Evolutionary conservation across 495 filamentous ascomycete species (phyloP), one percentile per base, ranked within the genome.

Genomic region (Lasiosphaeria ovina): DNA sequence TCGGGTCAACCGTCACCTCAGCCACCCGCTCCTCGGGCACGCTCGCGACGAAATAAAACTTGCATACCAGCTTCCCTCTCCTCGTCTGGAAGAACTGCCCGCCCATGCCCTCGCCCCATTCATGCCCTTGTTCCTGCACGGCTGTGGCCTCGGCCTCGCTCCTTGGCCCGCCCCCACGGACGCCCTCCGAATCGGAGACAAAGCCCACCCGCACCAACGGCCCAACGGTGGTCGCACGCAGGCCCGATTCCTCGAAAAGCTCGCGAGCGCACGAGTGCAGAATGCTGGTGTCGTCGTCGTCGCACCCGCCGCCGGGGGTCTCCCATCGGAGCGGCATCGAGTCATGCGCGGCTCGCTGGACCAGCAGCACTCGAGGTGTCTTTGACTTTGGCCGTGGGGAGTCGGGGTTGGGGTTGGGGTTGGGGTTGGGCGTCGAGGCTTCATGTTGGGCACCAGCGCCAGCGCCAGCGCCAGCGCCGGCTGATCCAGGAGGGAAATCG

Each of bases 221-320:
- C 34, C 64, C 59, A 47, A 80, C 55, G n/a, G 61, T 55, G 6
- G 10, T 55, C 12, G 62, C 68, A 3, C 52, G 50, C 9, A 81
- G 66, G 3, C 71, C 76, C 1, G 76, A 66, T 61, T 81, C 78
- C 66, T 81, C 78, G 54, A 63, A 66, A 14, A 81, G 61, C 65
- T 81, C 77, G 35, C 78, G 60, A 38, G 64, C 72, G 0, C 70
- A 68, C 12, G 61, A 72, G 64, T 77, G 67, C 10, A 81, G 60
- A 33, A 79, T 66, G 12, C 66, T 77, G n/a, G 57, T 38, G 61
- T 81, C 78, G 16, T 69, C 61, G 34, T 69, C 58, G 58, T 81
- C 78, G 42, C 64, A 59, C 34, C 63, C 70, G 35, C 78, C 78
- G 42, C 78, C 78, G 11, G 77, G 77, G 24, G 69, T 53, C 57